A percentile compares a stretch with the other conserved stretches of the same genome.
phyloP scores from a whole-genome alignment of 768 basidiomycete genomes.

The Boletales sp. region DNA sequence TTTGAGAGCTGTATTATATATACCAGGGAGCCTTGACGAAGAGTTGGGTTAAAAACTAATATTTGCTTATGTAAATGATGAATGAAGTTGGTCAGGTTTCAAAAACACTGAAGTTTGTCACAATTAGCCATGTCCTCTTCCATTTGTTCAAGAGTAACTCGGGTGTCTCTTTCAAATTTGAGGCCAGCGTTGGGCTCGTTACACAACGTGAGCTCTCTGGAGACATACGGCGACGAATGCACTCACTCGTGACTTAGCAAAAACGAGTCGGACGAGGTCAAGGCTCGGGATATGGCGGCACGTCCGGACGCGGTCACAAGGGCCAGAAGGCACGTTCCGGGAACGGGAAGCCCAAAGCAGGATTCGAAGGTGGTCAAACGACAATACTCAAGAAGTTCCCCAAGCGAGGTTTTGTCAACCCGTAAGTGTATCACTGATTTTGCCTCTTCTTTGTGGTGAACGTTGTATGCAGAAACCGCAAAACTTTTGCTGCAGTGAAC shows the following conservation, averaged over 20 bases:
- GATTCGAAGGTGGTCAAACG: conserved; percentile 97
- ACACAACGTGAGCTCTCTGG: conserved; percentile 50
- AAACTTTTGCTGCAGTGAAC: conserved; percentile 79
- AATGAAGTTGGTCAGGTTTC: not conserved
- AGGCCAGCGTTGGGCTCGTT: conserved; percentile 67
- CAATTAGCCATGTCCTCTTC: conserved; percentile 33
- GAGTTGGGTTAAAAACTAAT: too few species aligned
- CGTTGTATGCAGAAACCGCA: conserved; percentile 53
- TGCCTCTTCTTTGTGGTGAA: not conserved
- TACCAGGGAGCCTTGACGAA: too few species aligned
- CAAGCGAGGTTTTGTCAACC: conserved; percentile 91
- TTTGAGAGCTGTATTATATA: too few species aligned
- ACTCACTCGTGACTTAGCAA: conserved; percentile 49
- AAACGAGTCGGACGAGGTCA: conserved; percentile 94
- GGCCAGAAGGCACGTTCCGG: conserved; percentile 94
- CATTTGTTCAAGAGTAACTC: conserved; percentile 30
- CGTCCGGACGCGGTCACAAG: conserved; percentile 91
- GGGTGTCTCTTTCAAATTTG: conserved; percentile 67
- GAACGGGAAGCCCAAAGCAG: conserved; percentile 71
- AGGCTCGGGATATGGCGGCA: conserved; percentile 87
- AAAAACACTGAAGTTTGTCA: not conserved
- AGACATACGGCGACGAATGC: not conserved
- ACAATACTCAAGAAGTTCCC: conserved; percentile 88
- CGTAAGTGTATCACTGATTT: conserved; percentile 47
- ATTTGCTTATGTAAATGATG: not conserved